These are phyloP conservation scores for Leccinum sublutescens DNA, from an alignment of 768 basidiomycete genomes.

Conservation along the genomic window DNA sequence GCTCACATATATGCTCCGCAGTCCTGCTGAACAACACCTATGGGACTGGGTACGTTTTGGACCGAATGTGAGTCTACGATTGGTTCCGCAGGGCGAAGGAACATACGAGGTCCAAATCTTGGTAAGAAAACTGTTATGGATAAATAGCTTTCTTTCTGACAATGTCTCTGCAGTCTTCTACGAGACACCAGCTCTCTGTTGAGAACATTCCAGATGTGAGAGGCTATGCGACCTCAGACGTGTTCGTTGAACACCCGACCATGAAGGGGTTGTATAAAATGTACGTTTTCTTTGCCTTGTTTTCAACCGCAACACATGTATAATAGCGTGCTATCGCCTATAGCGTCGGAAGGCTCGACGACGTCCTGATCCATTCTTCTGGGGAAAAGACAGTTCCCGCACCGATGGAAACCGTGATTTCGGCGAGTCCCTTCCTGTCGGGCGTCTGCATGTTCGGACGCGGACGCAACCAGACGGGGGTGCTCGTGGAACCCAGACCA, in stretches of 20 bases:
- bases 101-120: slow-evolving; percentile 38
- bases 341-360: slow-evolving; percentile 41
- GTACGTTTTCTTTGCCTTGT: slow-evolving; percentile 19
- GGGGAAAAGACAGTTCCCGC: slow-evolving; percentile 35
- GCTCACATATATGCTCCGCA: slow-evolving; percentile 16
- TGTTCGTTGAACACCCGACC: slow-evolving; percentile 44
- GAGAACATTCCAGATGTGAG: slow-evolving; percentile 37
- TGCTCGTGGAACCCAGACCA: slow-evolving; percentile 33
- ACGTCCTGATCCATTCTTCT: slow-evolving; percentile 31
- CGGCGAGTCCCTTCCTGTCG: slow-evolving; percentile 32
- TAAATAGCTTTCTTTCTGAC: not conserved
- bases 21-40: slow-evolving; percentile 28
- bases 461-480: slow-evolving; percentile 27
- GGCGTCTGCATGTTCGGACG: slow-evolving; percentile 37
- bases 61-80: slow-evolving; percentile 25
- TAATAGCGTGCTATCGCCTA: not conserved
- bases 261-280: slow-evolving; percentile 43
- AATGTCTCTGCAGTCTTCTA: slow-evolving; percentile 21
- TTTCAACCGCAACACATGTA: not conserved
- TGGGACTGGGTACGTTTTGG: slow-evolving; percentile 35
- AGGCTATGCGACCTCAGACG: slow-evolving; percentile 46
- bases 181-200: slow-evolving; percentile 28
- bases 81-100: slow-evolving; percentile 37
- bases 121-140: slow-evolving; percentile 21
- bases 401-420: slow-evolving; percentile 34